Evolutionary conservation across 2,329 filamentous ascomycete species (phyloP), one percentile per base, ranked within the genome.

Genomic region (Aspergillus sp.): DNA sequence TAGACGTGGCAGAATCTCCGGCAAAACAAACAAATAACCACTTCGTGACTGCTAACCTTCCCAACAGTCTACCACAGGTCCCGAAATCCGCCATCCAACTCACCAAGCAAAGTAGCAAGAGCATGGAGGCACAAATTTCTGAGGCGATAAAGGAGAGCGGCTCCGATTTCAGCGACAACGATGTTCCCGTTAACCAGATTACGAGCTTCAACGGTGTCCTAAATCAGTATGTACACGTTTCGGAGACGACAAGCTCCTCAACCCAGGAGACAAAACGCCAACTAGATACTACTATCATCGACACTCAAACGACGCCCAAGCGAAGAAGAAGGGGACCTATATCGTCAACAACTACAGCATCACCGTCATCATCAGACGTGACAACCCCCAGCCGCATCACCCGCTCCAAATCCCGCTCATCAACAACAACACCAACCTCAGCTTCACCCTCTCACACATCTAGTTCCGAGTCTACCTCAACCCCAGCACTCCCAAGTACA

Each of bases 171-270:
- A 12, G 48, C 40, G 48, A 61, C 4, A 55, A 68, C 2, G 66
- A 72, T 51, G 64, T 72, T 8, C 71, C 72, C 14, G 66, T 74
- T 52, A 70, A 74, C 61, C 70, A 65, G 40, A 59, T 59, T 4
- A 70, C 70, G 52, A 73, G 66, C 46, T 77, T 77, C 58, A 66
- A 75, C 44, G 75, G 74, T 14, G 63, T 58, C 15, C 62, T 77
- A 7, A 69, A 70, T 33, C 67, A 70, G 61, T 77, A 68, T 44
- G 59, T 73, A 1, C 72, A 76, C 54, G 46, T 56, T 0, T 56
- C 62, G 33, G 50, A 54, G 21, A 51, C 51, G 5, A 21, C 35
- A 12, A 55, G 54, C 33, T 45, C 31, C 21, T 23, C 52, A 11
- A 56, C 41, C 33, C 15, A 39, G 48, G 43, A 40, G 27, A 24